Percentiles rank a stretch among this genome's conserved stretches.
These are phyloP conservation scores for Phoenix dactylifera DNA, from an alignment of 176 grass and related monocot species.

Conservation along the genomic window DNA sequence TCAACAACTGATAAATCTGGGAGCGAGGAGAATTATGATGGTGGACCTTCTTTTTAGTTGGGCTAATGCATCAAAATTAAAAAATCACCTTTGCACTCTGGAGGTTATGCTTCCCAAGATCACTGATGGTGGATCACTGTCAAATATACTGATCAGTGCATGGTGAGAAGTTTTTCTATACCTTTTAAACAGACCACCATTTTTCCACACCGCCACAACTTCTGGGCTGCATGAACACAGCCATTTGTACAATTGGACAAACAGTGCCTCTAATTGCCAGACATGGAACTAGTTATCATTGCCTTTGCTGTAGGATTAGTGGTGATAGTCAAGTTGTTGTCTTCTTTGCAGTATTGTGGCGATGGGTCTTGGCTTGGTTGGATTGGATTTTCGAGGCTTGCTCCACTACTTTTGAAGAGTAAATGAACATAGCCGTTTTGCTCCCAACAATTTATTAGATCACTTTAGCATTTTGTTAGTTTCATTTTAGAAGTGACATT, in stretches of 20 bases:
- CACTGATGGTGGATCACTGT: slow-evolving; percentile 82
- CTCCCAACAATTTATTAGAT: neutral
- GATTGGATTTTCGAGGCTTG: slow-evolving; percentile 85
- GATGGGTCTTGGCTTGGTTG: slow-evolving; percentile 93
- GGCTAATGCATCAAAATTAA: slow-evolving; percentile 96
- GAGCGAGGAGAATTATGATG: slow-evolving; percentile 77
- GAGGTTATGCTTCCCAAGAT: slow-evolving; percentile 91
- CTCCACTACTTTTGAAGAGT: slow-evolving; percentile 94
- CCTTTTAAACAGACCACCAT: too few species aligned
- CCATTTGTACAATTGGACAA: too few species aligned
- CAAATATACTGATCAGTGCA: slow-evolving; percentile 82
- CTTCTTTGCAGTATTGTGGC: slow-evolving; percentile 71
- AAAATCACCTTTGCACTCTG: slow-evolving; percentile 70
- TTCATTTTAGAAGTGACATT: slow-evolving; percentile 13
- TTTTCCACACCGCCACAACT: too few species aligned
- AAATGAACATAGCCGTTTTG: slow-evolving; percentile 19
- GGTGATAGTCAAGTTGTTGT: neutral
- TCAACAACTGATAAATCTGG: slow-evolving; percentile 98
- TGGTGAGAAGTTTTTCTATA: slow-evolving; percentile 51
- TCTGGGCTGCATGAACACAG: too few species aligned
- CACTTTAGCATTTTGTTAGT: neutral
- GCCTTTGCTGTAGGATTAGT: neutral
- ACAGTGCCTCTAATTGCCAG: too few species aligned
- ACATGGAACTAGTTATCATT: neutral
- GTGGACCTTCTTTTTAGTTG: slow-evolving; percentile 92